A percentile compares a stretch with the other conserved stretches of the same genome.
Conservation (phyloP, 2,329 filamentous ascomycete genomes). For the Escovopsis sp. region DNA sequence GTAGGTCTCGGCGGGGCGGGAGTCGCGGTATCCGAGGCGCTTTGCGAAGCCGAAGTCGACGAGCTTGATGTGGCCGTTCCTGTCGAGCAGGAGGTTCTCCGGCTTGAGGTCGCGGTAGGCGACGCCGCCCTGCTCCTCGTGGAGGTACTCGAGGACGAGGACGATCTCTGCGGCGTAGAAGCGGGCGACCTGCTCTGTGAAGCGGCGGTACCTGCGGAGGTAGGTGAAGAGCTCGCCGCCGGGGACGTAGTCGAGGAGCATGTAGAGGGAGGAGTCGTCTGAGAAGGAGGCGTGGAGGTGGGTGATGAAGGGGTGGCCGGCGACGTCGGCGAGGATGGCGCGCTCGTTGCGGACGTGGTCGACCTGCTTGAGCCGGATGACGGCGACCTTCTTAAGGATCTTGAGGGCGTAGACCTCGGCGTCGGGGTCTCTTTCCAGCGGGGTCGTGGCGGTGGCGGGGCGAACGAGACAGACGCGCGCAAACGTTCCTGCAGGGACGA, state of each 20-base stretch:
- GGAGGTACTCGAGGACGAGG: constrained; percentile 64
- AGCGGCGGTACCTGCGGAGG: constrained; percentile 60
- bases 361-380: constrained; percentile 73
- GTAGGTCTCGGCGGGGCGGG: constrained; percentile 53
- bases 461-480: constrained; percentile 68
- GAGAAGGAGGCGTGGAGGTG: constrained; percentile 66
- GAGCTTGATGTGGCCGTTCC: constrained; percentile 64
- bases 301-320: constrained; percentile 73
- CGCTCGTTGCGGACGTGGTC: constrained; percentile 79
- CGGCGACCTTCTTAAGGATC: constrained; percentile 57
- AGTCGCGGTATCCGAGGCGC: constrained; percentile 44
- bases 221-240: constrained; percentile 79
- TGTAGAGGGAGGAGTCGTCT: constrained; percentile 64
- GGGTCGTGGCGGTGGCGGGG: constrained; percentile 35
- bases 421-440: constrained; percentile 20
- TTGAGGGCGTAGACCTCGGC: constrained; percentile 62
- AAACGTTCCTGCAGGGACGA: constrained; percentile 47
- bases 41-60: constrained; percentile 82
- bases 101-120: constrained; percentile 75
- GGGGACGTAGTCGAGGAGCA: constrained; percentile 71
- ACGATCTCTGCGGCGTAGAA: constrained; percentile 81
- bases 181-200: constrained; percentile 62
- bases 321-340: constrained; percentile 60
- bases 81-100: constrained; percentile 67
- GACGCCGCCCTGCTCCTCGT: constrained; percentile 62